A percentile compares a stretch with the other conserved stretches of the same genome.
These are phyloP conservation scores for Poronia punctata DNA, from an alignment of 495 filamentous ascomycete genomes.

Conservation along the genomic window DNA sequence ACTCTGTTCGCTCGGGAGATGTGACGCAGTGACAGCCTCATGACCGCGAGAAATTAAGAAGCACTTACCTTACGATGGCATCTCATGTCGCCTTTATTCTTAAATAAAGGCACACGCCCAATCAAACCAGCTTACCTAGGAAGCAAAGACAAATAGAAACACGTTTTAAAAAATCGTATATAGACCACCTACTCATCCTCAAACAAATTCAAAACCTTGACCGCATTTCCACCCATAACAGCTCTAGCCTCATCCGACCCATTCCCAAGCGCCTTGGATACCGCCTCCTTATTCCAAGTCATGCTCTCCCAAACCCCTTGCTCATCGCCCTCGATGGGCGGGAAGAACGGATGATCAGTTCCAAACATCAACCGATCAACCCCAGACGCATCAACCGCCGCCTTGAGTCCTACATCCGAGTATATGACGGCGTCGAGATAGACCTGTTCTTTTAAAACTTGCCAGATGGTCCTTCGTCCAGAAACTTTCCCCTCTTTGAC, in stretches of 20 bases:
- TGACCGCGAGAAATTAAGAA: no score
- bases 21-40: no score
- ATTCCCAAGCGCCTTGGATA: conserved; percentile 51
- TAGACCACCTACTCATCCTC: conserved; percentile 20
- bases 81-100: no score
- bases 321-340: conserved; percentile 56
- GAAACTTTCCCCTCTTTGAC: conserved; percentile 42
- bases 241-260: conserved; percentile 41
- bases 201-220: conserved; percentile 52
- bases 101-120: no score
- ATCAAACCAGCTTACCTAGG: no score
- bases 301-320: conserved; percentile 78
- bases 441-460: conserved; percentile 77
- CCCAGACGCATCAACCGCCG: conserved; percentile 59
- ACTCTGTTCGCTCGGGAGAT: no score
- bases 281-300: conserved; percentile 65
- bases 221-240: conserved; percentile 66
- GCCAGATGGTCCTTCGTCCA: conserved; percentile 60
- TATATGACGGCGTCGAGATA: conserved; percentile 89
- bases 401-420: conserved; percentile 62
- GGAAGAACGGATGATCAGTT: conserved; percentile 95
- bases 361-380: conserved; percentile 72
- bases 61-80: no score
- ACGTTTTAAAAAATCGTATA: no score
- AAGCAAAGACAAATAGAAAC: no score